Base-by-base conservation (phyloP, 257 asterid species). In the Linderniella brevidens region DNA sequence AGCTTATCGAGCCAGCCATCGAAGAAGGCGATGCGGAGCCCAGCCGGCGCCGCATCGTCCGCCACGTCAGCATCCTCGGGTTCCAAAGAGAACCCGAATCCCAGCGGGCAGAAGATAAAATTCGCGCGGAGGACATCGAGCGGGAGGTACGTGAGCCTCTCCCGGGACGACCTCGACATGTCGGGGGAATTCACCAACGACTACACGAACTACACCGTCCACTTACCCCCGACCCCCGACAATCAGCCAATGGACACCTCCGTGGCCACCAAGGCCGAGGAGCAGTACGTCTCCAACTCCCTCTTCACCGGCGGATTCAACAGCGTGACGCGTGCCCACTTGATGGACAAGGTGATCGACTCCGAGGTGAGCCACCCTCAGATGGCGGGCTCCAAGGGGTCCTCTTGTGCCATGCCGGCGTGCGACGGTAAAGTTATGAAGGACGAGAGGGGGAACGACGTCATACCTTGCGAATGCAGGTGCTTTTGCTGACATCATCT, bases 341-440 rank as follows among this genome's bases (percentile, higher is more conserved):
- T 81, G 51, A 86, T 86, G 94, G 96, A 86, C 52, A 86, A 85
- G 77, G 96, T 85, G 13, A 85, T 85, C 17, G 96, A 85, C 9
- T 76, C 93, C 0, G 83, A 85, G 63, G 94, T 78, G 0, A 60
- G 29, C 17, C 94, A 86, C 47, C 96, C 96, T 5, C 93, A 86
- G 45, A 86, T 78, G 96, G 86, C 94, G 0, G 96, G 96, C 17
- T 60, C 86, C 0, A 86, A 76, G 60, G 96, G 96, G 37, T 81
- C 94, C 0, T 74, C 79, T 0, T 86, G 92, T 50, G 56, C 80
- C 13, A 81, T 86, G 92, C 79, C 83, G 0, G 83, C 73, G 17
- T 86, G 96, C 50, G 96, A 86, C 53, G 92, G 93, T 15, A 86
- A 86, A 53, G 63, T 76, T 8, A 86, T 81, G 83, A 86, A 62